Evolutionary conservation across 345 rosid genomes (phyloP).

Genomic region (Populus nigra): DNA sequence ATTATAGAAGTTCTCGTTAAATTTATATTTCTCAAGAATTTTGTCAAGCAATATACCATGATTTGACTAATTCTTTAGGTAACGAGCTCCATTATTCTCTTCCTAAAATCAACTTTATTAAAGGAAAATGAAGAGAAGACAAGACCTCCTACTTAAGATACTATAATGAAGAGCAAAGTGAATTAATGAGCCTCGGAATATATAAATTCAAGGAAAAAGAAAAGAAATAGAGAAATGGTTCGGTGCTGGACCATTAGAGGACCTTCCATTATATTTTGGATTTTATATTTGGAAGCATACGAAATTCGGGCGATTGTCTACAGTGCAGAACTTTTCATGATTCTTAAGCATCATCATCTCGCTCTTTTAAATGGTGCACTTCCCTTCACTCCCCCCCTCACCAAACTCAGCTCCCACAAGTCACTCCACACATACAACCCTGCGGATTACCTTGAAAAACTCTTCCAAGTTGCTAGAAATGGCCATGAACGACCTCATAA

Average conservation of each 20-base stretch:
- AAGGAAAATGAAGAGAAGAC: background rate
- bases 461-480: constrained; percentile 24
- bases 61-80: background rate
- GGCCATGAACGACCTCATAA: constrained; percentile 42
- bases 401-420: constrained; percentile 9
- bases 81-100: background rate
- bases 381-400: constrained; percentile 16
- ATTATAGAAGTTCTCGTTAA: background rate
- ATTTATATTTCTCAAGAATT: background rate
- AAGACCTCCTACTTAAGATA: background rate
- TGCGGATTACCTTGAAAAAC: background rate
- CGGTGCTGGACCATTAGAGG: constrained; percentile 18
- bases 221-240: constrained; percentile 3
- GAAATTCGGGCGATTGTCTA: constrained; percentile 14
- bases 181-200: constrained; percentile 16
- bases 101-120: background rate
- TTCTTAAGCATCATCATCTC: constrained; percentile 8
- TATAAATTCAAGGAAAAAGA: constrained; percentile 7
- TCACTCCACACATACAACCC: background rate
- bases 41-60: background rate
- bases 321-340: constrained; percentile 1
- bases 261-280: constrained; percentile 16
- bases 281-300: constrained; percentile 37
- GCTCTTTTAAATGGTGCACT: constrained; percentile 28
- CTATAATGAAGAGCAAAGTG: constrained; percentile 15